Conservation (phyloP, 2,329 filamentous ascomycete species). For the Fusarium tjaetaba region DNA sequence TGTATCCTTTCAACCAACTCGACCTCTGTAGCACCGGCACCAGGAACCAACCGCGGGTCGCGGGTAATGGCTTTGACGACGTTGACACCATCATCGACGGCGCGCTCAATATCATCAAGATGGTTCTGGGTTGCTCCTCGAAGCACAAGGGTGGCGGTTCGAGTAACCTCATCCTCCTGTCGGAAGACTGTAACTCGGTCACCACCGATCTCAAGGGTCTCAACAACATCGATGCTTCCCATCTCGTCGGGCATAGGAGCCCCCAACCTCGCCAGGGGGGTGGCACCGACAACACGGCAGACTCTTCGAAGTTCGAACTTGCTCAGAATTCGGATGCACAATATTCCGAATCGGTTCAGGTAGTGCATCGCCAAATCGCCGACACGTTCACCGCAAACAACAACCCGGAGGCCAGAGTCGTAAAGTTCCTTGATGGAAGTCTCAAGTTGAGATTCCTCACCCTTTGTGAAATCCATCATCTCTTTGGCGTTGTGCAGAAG, state of each 20-base stretch:
- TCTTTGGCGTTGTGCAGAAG: constrained; percentile 97
- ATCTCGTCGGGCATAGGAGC: constrained; percentile 99
- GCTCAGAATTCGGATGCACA: constrained; percentile 95
- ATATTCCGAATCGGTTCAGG: constrained; percentile 95
- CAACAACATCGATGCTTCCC: constrained; percentile 92
- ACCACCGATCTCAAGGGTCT: constrained; percentile 97
- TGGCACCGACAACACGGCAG: constrained; percentile 95
- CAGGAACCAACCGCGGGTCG: constrained; percentile 89
- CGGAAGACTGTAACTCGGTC: constrained; percentile 98
- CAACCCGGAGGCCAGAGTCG: constrained; percentile 90
- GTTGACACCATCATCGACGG: constrained; percentile 97
- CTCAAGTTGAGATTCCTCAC: constrained; percentile 93
- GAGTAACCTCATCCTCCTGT: constrained; percentile 91
- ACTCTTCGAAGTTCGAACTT: constrained; percentile 97
- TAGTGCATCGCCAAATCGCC: constrained; percentile 97
- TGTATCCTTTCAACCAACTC: constrained; percentile 93
- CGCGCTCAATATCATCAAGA: constrained; percentile 94
- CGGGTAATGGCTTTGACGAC: constrained; percentile 98
- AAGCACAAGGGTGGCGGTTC: constrained; percentile 93
- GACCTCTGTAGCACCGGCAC: constrained; percentile 93
- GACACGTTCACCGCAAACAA: constrained; percentile 91
- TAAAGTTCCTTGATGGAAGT: constrained; percentile 92
- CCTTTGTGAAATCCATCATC: constrained; percentile 98
- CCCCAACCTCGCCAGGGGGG: constrained; percentile 92
- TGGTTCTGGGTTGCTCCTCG: constrained; percentile 98